phyloP scores from a whole-genome alignment of 495 filamentous ascomycete genomes.

The Hypoxylon intermedium region DNA sequence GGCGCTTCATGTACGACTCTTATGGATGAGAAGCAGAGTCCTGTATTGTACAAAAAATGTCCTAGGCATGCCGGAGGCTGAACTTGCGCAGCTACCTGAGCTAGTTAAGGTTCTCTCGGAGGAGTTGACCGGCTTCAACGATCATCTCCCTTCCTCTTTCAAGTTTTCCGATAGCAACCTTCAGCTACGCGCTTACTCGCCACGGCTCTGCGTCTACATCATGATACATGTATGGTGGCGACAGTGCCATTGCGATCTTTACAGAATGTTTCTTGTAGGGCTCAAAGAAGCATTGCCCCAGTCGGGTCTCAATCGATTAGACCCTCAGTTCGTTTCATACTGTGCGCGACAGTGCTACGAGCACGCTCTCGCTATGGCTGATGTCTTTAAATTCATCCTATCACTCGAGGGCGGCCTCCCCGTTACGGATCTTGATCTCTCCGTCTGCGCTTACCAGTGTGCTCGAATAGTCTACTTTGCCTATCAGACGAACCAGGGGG shows the following conservation, averaged over 20 bases:
- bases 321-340: slow-evolving; percentile 48
- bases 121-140: slow-evolving; percentile 54
- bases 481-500: slow-evolving; percentile 32
- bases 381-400: slow-evolving; percentile 55
- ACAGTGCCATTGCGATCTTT: slow-evolving; percentile 59
- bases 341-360: slow-evolving; percentile 53
- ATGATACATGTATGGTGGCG: slow-evolving; percentile 61
- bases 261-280: slow-evolving; percentile 53
- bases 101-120: slow-evolving; percentile 49
- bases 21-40: slow-evolving; percentile 55
- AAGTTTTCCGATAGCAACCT: slow-evolving; percentile 57
- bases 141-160: slow-evolving; percentile 53
- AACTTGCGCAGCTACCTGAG: slow-evolving; percentile 49
- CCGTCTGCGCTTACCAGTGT: slow-evolving; percentile 58
- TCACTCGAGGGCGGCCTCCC: slow-evolving; percentile 49
- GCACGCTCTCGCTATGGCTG: slow-evolving; percentile 56
- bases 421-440: slow-evolving; percentile 55
- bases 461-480: slow-evolving; percentile 47
- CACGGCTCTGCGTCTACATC: slow-evolving; percentile 54
- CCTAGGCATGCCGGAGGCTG: slow-evolving; percentile 41
- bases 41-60: slow-evolving; percentile 51
- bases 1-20: slow-evolving; percentile 55
- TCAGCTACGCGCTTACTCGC: slow-evolving; percentile 57
- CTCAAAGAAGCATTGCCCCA: slow-evolving; percentile 53
- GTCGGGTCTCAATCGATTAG: slow-evolving; percentile 45